These are phyloP conservation scores for Amylostereum areolatum DNA, from an alignment of 1,284 basidiomycete genomes.

Conservation along the genomic window DNA sequence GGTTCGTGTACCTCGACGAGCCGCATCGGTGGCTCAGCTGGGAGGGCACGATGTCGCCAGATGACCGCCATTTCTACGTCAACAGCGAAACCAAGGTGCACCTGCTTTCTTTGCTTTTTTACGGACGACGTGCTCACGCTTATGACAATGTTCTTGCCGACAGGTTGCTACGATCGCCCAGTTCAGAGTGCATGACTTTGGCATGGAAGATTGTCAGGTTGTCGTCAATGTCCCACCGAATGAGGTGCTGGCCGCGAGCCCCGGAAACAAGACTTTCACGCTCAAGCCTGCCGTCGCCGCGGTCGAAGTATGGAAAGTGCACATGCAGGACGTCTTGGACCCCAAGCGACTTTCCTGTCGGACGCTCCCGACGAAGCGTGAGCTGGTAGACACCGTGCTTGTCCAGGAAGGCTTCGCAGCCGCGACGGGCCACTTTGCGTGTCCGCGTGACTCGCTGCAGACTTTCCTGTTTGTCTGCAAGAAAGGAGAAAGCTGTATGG, in stretches of 20 bases:
- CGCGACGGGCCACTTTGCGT: too few relatives aligned
- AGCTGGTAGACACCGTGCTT: too few relatives aligned
- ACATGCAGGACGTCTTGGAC: too few relatives aligned
- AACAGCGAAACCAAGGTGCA: neutral
- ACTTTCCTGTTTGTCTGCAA: too few relatives aligned
- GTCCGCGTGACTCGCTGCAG: too few relatives aligned
- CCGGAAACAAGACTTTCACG: neutral
- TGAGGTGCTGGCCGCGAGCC: neutral
- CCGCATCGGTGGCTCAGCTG: neutral
- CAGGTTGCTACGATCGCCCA: neutral
- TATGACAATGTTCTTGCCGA: too few relatives aligned
- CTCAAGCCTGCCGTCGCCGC: too few relatives aligned
- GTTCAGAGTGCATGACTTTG: neutral
- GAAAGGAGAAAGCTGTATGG: too few relatives aligned
- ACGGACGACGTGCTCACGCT: neutral
- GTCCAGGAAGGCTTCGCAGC: too few relatives aligned
- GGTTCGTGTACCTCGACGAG: neutral
- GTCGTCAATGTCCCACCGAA: neutral
- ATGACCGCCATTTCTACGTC: neutral
- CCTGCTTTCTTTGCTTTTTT: neutral
- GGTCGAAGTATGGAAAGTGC: too few relatives aligned
- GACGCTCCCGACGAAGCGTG: too few relatives aligned
- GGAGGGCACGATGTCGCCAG: neutral
- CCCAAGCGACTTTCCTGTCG: too few relatives aligned
- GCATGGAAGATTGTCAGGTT: neutral